These are phyloP conservation scores for Coemansia sp. DNA, from an alignment of 192 early-diverging fungal genomes.

Conservation along the genomic window DNA sequence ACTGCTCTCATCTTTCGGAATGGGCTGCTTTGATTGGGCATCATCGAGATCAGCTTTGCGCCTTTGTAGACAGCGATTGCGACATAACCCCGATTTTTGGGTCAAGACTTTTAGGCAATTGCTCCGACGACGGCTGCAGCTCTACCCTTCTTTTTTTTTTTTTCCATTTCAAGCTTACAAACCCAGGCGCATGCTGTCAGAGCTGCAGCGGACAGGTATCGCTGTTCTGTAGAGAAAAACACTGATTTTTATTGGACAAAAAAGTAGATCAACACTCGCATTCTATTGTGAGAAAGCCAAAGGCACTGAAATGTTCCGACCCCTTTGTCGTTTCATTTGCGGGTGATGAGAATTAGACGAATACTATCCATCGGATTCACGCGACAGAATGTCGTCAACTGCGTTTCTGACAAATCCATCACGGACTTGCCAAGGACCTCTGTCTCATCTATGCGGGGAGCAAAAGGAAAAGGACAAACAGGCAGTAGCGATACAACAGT, in stretches of 20 bases:
- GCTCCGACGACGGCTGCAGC: too few relatives aligned
- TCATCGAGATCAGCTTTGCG: not conserved
- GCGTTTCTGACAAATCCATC: conserved; percentile 36
- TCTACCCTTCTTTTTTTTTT: not conserved
- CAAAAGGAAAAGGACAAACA: not conserved
- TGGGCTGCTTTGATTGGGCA: conserved; percentile 6
- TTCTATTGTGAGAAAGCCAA: not conserved
- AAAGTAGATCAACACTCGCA: not conserved
- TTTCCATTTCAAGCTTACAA: not conserved
- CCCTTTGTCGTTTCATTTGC: conserved; percentile 23
- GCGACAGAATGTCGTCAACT: conserved; percentile 36
- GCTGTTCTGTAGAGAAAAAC: not conserved
- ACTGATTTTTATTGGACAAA: not conserved
- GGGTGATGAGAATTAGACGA: conserved; percentile 42
- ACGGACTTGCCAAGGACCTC: conserved; percentile 47
- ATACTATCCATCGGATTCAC: conserved; percentile 37
- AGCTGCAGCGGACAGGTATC: not conserved
- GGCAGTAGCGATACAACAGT: not conserved
- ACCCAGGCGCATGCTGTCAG: not conserved
- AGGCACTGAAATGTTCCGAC: not conserved
- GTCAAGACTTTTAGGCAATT: not conserved
- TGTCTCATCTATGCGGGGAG: conserved; percentile 30
- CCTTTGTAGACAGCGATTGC: not conserved
- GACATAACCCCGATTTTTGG: not conserved
- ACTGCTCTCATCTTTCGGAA: not conserved